A percentile compares a stretch with the other conserved stretches of the same genome.
These are phyloP conservation scores for Pinus taeda DNA, from an alignment of 75 land plant genomes.

Conservation along the genomic window DNA sequence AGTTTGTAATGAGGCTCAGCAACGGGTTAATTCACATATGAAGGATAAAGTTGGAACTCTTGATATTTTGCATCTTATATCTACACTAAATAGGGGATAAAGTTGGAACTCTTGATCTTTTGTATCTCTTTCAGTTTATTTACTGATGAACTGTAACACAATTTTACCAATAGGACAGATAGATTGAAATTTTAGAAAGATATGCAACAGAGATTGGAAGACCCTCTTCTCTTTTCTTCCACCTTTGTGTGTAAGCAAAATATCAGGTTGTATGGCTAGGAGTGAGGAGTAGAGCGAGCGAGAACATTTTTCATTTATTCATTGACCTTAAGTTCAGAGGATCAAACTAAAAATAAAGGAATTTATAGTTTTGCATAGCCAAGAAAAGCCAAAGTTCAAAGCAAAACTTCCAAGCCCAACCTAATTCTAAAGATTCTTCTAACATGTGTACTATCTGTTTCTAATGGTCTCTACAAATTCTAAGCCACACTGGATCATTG, in stretches of 20 bases:
- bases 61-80: too few species aligned
- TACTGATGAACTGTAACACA: background rate
- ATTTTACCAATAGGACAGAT: background rate
- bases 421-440: too few species aligned
- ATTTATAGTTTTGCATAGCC: background rate
- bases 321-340: background rate
- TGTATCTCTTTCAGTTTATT: background rate
- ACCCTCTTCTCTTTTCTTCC: background rate
- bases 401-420: background rate
- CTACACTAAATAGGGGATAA: background rate
- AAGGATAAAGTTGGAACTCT: too few species aligned
- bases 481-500: background rate
- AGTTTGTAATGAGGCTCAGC: background rate
- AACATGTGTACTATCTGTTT: background rate
- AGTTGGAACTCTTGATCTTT: background rate
- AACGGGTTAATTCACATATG: background rate
- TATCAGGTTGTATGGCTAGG: background rate
- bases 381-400: slow-evolving; percentile 1
- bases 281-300: background rate
- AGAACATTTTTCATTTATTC: background rate
- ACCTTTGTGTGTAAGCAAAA: background rate
- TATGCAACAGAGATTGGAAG: background rate
- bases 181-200: background rate
- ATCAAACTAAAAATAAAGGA: background rate
- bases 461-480: background rate